phyloP scores from a whole-genome alignment of 805 yeast species.

The Wickerhamomyces kurtzmanii region DNA sequence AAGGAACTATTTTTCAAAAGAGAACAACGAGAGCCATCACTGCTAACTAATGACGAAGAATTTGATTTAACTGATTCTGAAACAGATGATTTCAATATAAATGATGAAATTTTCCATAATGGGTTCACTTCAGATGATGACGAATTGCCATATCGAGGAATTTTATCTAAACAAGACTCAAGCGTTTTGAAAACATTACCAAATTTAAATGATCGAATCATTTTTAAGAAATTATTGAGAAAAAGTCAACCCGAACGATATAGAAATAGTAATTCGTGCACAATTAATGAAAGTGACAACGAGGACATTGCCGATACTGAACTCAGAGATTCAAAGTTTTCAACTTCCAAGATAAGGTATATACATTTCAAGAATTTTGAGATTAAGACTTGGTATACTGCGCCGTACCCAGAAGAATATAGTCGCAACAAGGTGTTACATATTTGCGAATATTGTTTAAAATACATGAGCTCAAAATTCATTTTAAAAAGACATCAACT shows the following conservation, averaged over 20 bases:
- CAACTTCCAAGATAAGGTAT: conserved; percentile 23
- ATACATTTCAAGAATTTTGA: conserved; percentile 66
- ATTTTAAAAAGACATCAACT: conserved; percentile 59
- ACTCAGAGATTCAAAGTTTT: conserved; percentile 3
- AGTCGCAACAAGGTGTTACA: conserved; percentile 51
- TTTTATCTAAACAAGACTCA: conserved; percentile 47
- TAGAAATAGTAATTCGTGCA: conserved; percentile 24
- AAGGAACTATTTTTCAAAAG: too few relatives aligned
- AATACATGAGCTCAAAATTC: conserved; percentile 64
- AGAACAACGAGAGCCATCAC: conserved; percentile 12
- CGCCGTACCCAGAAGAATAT: conserved; percentile 89
- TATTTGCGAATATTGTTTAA: conserved; percentile 78
- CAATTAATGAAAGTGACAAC: conserved; percentile 11
- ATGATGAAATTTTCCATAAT: conserved; percentile 6
- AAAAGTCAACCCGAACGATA: conserved; percentile 29
- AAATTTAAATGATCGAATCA: conserved; percentile 32
- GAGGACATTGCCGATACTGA: background rate
- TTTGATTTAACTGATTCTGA: conserved; percentile 14
- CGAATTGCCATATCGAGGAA: conserved; percentile 62
- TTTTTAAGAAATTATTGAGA: conserved; percentile 32
- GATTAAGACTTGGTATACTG: conserved; percentile 84
- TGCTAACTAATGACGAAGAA: conserved; percentile 7
- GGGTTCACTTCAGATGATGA: conserved; percentile 20
- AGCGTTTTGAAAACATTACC: conserved; percentile 58
- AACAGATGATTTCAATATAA: conserved; percentile 14